phyloP scores from a whole-genome alignment of 805 yeast genomes.

The Ogataea salicorniae region DNA sequence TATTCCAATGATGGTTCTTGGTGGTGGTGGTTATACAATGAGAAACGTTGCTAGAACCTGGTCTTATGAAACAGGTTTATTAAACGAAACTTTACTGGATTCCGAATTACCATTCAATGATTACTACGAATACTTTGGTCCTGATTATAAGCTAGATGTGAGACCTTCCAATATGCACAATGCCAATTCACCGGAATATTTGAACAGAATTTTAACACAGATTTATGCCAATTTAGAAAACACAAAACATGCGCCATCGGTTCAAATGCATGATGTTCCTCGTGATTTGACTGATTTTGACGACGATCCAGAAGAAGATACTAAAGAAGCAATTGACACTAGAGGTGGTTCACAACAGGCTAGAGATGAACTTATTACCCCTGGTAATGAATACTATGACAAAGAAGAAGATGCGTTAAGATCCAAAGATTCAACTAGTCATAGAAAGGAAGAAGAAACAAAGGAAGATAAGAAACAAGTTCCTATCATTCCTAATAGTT shows the following conservation, averaged over 20 bases:
- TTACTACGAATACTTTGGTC: conserved; percentile 95
- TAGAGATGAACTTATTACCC: conserved; percentile 66
- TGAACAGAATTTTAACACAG: conserved; percentile 75
- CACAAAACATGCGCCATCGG: conserved; percentile 96
- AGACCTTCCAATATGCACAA: conserved; percentile 95
- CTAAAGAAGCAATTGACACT: conserved; percentile 73
- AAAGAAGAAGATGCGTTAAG: conserved; percentile 44
- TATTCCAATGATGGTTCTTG: conserved; percentile 87
- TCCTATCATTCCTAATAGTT: conserved; percentile 18
- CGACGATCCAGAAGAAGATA: conserved; percentile 77
- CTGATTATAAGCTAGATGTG: conserved; percentile 92
- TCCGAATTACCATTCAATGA: conserved; percentile 86
- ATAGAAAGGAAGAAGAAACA: conserved; percentile 7
- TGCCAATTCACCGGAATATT: conserved; percentile 88
- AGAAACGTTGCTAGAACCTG: conserved; percentile 93
- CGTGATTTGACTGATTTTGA: conserved; percentile 82
- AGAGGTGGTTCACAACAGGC: conserved; percentile 88
- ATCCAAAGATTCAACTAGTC: conserved; percentile 19
- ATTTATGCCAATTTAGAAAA: conserved; percentile 75
- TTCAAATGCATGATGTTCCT: conserved; percentile 87
- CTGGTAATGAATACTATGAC: conserved; percentile 75
- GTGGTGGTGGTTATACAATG: conserved; percentile 99
- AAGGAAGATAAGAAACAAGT: conserved; percentile 1
- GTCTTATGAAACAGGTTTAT: conserved; percentile 89
- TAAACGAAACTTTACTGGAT: conserved; percentile 74